phyloP scores from a whole-genome alignment of 2,329 filamentous ascomycete genomes.

The Trichophyton benhamiae region DNA sequence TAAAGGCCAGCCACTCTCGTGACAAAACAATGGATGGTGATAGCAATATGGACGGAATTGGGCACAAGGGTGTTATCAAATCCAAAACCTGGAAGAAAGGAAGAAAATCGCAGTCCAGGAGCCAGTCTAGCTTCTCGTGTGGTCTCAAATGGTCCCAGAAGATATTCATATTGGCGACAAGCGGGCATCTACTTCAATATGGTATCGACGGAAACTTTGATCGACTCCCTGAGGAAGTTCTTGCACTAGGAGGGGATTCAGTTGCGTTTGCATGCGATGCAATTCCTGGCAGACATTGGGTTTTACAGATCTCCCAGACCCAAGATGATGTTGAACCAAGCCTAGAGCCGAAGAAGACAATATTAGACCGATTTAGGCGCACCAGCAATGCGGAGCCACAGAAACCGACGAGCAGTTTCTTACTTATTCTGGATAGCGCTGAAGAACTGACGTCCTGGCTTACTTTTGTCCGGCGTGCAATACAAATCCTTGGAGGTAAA shows the following conservation, averaged over 20 bases:
- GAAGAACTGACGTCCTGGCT: constrained; percentile 37
- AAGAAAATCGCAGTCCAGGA: constrained; percentile 24
- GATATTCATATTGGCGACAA: constrained; percentile 33
- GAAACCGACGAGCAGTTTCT: constrained; percentile 28
- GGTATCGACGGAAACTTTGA: constrained; percentile 33
- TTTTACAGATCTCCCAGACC: constrained; percentile 35
- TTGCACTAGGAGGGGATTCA: constrained; percentile 34
- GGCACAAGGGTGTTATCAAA: constrained; percentile 14
- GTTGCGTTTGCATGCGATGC: constrained; percentile 40
- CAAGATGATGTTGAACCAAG: constrained; percentile 17
- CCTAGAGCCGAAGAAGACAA: constrained; percentile 23
- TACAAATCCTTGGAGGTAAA: constrained; percentile 35
- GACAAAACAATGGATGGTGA: constrained; percentile 13
- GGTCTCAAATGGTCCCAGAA: constrained; percentile 34
- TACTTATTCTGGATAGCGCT: constrained; percentile 34
- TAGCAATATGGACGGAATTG: constrained; percentile 12
- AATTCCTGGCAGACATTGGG: constrained; percentile 38
- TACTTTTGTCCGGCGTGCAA: constrained; percentile 33
- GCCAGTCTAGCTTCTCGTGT: constrained; percentile 26
- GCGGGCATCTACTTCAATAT: constrained; percentile 38
- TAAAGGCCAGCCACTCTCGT: constrained; percentile 5
- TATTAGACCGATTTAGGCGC: constrained; percentile 32
- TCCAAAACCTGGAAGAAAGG: constrained; percentile 27
- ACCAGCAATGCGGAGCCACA: constrained; percentile 16
- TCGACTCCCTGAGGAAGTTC: constrained; percentile 36